A percentile compares a stretch with the other conserved stretches of the same genome.
Conservation (phyloP, 163 green algal genomes). For the Smithsoniella earleae region DNA sequence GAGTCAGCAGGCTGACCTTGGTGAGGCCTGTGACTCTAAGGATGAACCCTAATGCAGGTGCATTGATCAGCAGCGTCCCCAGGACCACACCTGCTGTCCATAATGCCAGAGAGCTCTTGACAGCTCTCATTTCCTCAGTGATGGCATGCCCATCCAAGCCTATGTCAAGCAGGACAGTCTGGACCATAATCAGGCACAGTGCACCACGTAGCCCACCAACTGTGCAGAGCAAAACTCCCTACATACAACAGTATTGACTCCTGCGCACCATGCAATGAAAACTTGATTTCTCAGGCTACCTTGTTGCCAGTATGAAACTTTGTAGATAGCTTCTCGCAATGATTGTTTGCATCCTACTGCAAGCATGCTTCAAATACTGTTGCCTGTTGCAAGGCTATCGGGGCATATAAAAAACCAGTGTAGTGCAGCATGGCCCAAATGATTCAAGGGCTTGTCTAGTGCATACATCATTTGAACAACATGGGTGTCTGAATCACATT, state of each 20-base stretch:
- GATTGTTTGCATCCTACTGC: too few relatives aligned
- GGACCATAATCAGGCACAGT: conserved; percentile 70
- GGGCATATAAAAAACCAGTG: too few relatives aligned
- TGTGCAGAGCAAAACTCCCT: conserved; percentile 34
- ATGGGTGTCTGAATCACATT: too few relatives aligned
- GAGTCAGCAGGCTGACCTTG: conserved; percentile 25
- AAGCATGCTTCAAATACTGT: too few relatives aligned
- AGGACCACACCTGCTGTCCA: conserved; percentile 76
- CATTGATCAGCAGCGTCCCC: conserved; percentile 80
- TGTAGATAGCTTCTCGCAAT: too few relatives aligned
- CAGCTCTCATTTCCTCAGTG: conserved; percentile 24
- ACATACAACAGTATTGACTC: neutral
- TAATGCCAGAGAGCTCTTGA: conserved; percentile 44
- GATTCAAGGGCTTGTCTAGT: too few relatives aligned
- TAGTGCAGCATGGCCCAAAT: too few relatives aligned
- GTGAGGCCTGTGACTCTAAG: conserved; percentile 35
- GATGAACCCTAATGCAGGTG: conserved; percentile 44
- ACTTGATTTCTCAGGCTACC: too few relatives aligned
- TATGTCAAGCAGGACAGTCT: conserved; percentile 49
- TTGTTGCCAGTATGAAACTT: too few relatives aligned
- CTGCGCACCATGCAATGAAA: too few relatives aligned
- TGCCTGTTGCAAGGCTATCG: too few relatives aligned
- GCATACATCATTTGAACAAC: too few relatives aligned
- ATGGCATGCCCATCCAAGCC: neutral
- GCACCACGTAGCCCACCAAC: conserved; percentile 59